Evolutionary conservation across 176 grass and related monocot genomes (phyloP).

Genomic region (Alopecurus myosuroides): DNA sequence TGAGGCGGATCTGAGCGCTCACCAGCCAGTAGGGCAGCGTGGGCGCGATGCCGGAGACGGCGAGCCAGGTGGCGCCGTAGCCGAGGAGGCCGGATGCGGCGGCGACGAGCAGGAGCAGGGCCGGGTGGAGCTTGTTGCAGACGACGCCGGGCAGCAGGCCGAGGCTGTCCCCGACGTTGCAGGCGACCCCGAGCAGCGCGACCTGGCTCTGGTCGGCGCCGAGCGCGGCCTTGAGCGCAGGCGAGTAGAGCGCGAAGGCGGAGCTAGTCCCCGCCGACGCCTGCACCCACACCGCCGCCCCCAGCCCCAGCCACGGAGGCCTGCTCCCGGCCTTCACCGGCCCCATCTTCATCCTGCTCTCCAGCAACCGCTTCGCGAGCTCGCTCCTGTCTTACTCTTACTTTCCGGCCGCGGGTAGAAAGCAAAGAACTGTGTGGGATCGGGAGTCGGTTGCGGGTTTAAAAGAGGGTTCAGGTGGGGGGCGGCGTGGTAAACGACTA

Average conservation of each 20-base stretch:
- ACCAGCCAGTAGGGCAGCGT: conserved; percentile 84
- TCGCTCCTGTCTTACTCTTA: not conserved
- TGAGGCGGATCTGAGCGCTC: not conserved
- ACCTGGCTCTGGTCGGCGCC: conserved; percentile 65
- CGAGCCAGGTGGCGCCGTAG: conserved; percentile 51
- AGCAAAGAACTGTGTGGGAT: not conserved
- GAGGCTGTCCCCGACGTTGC: conserved; percentile 89
- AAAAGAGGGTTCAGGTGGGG: not conserved
- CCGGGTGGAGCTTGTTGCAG: conserved; percentile 85
- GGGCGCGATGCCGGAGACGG: conserved; percentile 45
- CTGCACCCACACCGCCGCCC: conserved; percentile 79
- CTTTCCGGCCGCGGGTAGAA: not conserved
- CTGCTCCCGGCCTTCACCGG: conserved; percentile 69
- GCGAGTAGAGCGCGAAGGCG: conserved; percentile 88
- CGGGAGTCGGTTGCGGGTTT: not conserved
- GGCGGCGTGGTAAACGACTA: not conserved
- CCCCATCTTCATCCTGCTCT: conserved; percentile 5
- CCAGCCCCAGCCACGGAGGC: conserved; percentile 81
- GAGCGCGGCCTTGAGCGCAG: conserved; percentile 62
- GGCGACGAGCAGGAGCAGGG: conserved; percentile 62
- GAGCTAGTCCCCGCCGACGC: conserved; percentile 59
- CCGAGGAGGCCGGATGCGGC: conserved; percentile 52
- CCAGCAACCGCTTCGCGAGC: not conserved
- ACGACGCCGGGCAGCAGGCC: conserved; percentile 68
- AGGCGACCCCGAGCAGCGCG: conserved; percentile 79